Evolutionary conservation across 2,329 filamentous ascomycete species (phyloP).

Genomic region (Aspergillus sclerotialis): DNA sequence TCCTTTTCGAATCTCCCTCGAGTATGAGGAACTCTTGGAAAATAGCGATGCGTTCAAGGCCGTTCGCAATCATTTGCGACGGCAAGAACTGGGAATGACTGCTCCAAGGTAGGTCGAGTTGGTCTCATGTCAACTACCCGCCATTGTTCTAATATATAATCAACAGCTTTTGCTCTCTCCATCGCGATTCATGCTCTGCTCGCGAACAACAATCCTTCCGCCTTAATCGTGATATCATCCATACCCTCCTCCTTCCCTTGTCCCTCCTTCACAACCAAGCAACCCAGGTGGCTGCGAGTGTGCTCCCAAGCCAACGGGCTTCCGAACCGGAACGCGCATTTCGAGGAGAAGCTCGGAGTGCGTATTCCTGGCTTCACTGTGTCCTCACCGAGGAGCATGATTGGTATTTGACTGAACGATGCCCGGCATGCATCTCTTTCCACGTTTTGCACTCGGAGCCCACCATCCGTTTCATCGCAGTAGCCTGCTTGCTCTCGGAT

Average conservation of each 20-base stretch:
- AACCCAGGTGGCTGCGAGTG: constrained; percentile 44
- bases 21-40: constrained; percentile 23
- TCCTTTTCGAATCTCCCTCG: constrained; percentile 28
- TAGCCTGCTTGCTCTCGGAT: constrained; percentile 35
- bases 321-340: constrained; percentile 53
- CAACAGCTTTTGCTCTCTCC: constrained; percentile 30
- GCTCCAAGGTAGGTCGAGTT: constrained; percentile 18
- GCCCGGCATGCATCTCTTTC: constrained; percentile 42
- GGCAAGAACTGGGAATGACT: constrained; percentile 29
- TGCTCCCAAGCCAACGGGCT: constrained; percentile 40
- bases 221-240: constrained; percentile 53
- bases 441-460: constrained; percentile 39
- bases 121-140: background rate
- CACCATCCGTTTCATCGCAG: constrained; percentile 36
- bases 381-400: constrained; percentile 51
- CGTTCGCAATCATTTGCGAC: constrained; percentile 26
- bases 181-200: constrained; percentile 23
- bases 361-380: constrained; percentile 54
- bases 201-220: constrained; percentile 32
- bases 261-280: constrained; percentile 51
- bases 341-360: constrained; percentile 48
- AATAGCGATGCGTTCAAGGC: constrained; percentile 28
- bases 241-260: constrained; percentile 52
- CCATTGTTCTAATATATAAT: too few species aligned
- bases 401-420: constrained; percentile 51